Evolutionary conservation across 2,329 filamentous ascomycete species (phyloP).

Genomic region (Colletotrichum melonis): DNA sequence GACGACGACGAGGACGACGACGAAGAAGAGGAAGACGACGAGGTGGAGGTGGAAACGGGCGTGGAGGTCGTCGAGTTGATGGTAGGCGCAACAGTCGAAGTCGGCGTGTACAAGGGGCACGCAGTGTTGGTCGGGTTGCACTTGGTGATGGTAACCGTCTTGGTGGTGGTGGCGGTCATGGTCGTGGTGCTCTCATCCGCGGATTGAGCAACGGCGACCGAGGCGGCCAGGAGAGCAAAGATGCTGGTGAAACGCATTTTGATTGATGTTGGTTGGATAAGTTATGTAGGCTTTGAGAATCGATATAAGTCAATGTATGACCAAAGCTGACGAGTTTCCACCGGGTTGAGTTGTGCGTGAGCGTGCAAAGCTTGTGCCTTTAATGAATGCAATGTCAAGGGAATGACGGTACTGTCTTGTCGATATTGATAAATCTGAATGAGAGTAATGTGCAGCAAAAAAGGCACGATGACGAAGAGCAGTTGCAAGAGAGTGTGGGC

Average conservation of each 20-base stretch:
- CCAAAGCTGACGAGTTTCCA: conserved; percentile 6
- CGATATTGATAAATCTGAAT: conserved; percentile 12
- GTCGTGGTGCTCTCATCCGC: conserved; percentile 49
- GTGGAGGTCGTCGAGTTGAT: conserved; percentile 40
- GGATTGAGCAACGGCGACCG: conserved; percentile 49
- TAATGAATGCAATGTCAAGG: conserved; percentile 25
- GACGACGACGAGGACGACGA: conserved; percentile 33
- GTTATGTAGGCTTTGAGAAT: conserved; percentile 14
- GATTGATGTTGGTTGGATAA: conserved; percentile 37
- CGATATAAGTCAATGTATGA: conserved; percentile 19
- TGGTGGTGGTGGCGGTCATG: conserved; percentile 57
- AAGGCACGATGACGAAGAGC: conserved; percentile 32
- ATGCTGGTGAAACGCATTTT: conserved; percentile 60
- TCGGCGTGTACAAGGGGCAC: conserved; percentile 52
- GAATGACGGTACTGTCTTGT: conserved; percentile 33
- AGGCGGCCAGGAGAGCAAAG: conserved; percentile 54
- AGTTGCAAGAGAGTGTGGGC: conserved; percentile 35
- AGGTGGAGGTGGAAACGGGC: conserved; percentile 7
- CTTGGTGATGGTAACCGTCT: conserved; percentile 58
- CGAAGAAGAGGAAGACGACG: conserved; percentile 9
- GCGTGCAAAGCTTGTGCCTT: not conserved
- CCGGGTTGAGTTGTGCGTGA: conserved; percentile 3
- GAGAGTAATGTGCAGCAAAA: conserved; percentile 30
- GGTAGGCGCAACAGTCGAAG: conserved; percentile 40
- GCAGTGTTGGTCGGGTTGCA: conserved; percentile 57